Base-by-base conservation (phyloP, 495 filamentous ascomycete genomes). In the Margaritispora aquatica region DNA sequence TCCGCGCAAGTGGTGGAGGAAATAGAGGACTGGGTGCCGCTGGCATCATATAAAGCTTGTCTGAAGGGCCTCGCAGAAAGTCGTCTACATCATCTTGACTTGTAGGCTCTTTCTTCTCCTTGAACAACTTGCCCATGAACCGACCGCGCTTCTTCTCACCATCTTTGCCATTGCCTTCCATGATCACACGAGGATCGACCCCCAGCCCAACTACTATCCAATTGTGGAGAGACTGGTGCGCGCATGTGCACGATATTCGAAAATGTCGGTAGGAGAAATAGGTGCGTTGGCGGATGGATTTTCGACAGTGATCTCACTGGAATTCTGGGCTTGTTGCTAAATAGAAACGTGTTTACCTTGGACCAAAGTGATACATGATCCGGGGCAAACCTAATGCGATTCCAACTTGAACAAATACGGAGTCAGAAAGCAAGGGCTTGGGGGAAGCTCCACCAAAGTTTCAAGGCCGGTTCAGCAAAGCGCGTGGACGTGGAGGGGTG, bases 11-110 rank as follows among this genome's bases (percentile, higher is more conserved):
- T 27, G 50, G 44, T n/a, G 59, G 65, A 13, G 53, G 49, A n/a
- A 56, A 20, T 29, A 54, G 15, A 24, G 62, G 52, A 23, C 26
- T 26, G 26, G 51, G 20, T 27, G 58, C 23, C 2, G 57, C 34
- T 26, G 62, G 62, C 58, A 61, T 58, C 62, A 63, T 61, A 54
- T 61, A n/a, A 41, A 63, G 46, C 41, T 63, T 61, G 60, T 63
- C 64, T 38, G 64, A 57, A 31, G 60, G 31, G 19, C 59, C 62
- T 48, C 59, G 58, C 24, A 64, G 58, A 29, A 63, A 64, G 17
- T 59, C 55, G 56, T 64, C 29, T 7, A 62, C 55, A 29, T 60
- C 57, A 17, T 56, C 20, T 1, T 48, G 31, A 2, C 19, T 34
- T 13, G 55, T 55, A 11, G 54, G 52, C 15, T 53, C 17, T 51